These are phyloP conservation scores for Phytopythium mirpurense DNA, from an alignment of 352 stramenopile genomes.

Conservation along the genomic window DNA sequence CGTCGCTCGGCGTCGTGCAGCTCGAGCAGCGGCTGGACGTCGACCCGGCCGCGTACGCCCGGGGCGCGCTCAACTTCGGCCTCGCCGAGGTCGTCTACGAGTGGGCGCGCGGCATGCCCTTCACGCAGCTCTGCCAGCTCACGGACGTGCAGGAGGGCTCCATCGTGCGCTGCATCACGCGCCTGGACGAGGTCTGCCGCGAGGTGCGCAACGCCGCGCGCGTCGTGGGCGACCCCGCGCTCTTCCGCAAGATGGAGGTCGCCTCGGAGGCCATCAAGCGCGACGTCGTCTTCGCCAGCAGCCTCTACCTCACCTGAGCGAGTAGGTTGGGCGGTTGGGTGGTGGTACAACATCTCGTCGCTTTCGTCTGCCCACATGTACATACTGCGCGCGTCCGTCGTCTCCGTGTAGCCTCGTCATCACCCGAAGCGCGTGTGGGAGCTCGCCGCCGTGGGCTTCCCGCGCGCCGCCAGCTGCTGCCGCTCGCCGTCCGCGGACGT, in stretches of 20 bases:
- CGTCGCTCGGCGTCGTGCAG: slow-evolving; percentile 78
- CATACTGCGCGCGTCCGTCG: too few relatives aligned
- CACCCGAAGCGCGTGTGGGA: slow-evolving; percentile 93
- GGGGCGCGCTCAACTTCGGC: slow-evolving; percentile 96
- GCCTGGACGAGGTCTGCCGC: slow-evolving; percentile 96
- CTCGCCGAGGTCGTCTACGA: slow-evolving; percentile 98
- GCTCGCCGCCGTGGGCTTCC: slow-evolving; percentile 93
- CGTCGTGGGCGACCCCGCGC: slow-evolving; percentile 95
- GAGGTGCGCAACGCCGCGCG: slow-evolving; percentile 95
- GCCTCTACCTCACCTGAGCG: slow-evolving; percentile 98
- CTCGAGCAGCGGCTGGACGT: slow-evolving; percentile 91
- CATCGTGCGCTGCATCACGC: slow-evolving; percentile 96
- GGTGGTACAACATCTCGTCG: too few relatives aligned
- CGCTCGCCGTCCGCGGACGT: too few relatives aligned
- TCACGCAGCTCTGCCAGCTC: slow-evolving; percentile 98
- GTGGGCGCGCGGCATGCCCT: slow-evolving; percentile 97
- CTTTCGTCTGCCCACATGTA: too few relatives aligned
- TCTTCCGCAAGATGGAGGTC: slow-evolving; percentile 97
- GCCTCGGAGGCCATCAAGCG: slow-evolving; percentile 96
- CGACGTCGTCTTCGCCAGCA: slow-evolving; percentile 99
- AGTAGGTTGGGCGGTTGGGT: too few relatives aligned
- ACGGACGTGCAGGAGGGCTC: slow-evolving; percentile 98
- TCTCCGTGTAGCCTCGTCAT: slow-evolving; percentile 99
- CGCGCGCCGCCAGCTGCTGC: too few relatives aligned
- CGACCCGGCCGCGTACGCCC: slow-evolving; percentile 94